Conservation (phyloP, 768 basidiomycete species). For the Daedaleopsis sinensis region DNA sequence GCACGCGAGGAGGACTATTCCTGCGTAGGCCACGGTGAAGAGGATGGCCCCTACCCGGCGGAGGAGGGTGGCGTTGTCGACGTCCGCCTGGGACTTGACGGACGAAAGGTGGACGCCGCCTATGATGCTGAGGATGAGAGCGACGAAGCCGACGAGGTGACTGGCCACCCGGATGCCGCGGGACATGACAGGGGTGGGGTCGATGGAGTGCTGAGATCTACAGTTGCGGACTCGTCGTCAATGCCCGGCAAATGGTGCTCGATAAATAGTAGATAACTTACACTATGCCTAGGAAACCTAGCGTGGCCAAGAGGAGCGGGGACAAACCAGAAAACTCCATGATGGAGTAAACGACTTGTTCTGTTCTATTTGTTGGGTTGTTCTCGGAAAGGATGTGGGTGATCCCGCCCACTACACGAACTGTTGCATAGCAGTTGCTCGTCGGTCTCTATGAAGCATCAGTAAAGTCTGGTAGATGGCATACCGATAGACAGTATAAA, state of each 20-base stretch:
- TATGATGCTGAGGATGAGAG: slow-evolving; percentile 35
- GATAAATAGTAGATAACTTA: slow-evolving; percentile 29
- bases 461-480: not conserved
- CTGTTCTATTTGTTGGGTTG: slow-evolving; percentile 40
- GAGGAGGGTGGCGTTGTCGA: slow-evolving; percentile 29
- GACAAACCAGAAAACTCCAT: slow-evolving; percentile 43
- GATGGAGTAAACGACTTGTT: slow-evolving; percentile 56
- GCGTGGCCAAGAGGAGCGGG: slow-evolving; percentile 40
- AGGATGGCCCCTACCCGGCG: slow-evolving; percentile 38
- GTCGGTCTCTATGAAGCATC: not conserved
- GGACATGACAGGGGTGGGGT: slow-evolving; percentile 17
- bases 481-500: slow-evolving; percentile 58
- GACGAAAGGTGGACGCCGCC: slow-evolving; percentile 31
- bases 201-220: slow-evolving; percentile 34
- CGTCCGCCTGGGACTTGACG: slow-evolving; percentile 13
- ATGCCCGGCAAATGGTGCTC: too few relatives aligned
- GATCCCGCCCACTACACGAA: slow-evolving; percentile 58
- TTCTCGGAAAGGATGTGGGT: slow-evolving; percentile 59
- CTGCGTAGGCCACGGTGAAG: slow-evolving; percentile 25
- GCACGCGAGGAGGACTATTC: not conserved
- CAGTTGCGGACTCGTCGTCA: not conserved
- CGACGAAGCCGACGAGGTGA: slow-evolving; percentile 30
- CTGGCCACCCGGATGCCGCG: slow-evolving; percentile 32
- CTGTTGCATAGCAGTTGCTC: slow-evolving; percentile 34
- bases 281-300: slow-evolving; percentile 40